A percentile compares a stretch with the other conserved stretches of the same genome.
Conservation (phyloP, 2,329 filamentous ascomycete genomes). For the Pseudocercospora eumusae region DNA sequence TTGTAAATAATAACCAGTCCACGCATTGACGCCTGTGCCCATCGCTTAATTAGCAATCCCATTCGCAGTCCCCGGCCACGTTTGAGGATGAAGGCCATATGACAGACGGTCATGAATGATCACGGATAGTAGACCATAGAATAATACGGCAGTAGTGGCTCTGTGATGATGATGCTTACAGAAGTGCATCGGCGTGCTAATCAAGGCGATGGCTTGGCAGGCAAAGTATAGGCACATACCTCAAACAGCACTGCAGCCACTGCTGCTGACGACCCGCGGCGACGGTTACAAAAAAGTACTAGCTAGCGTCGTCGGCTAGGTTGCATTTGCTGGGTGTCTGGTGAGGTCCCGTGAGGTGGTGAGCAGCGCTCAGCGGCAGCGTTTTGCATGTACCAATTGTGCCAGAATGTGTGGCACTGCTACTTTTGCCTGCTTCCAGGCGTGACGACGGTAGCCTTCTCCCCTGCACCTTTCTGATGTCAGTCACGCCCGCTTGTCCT, state of each 20-base stretch:
- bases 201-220: constrained; percentile 9
- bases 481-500: constrained; percentile 20
- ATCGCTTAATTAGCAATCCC: constrained; percentile 6
- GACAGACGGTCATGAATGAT: background rate
- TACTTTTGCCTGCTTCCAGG: constrained; percentile 20
- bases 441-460: constrained; percentile 15
- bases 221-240: constrained; percentile 12
- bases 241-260: constrained; percentile 3
- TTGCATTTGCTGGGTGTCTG: constrained; percentile 12
- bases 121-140: background rate
- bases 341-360: background rate
- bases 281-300: constrained; percentile 13
- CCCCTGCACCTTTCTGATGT: constrained; percentile 24
- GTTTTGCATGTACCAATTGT: constrained; percentile 8
- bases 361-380: constrained; percentile 6
- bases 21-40: constrained; percentile 14
- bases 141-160: background rate
- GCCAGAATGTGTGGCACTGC: constrained; percentile 15
- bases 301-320: constrained; percentile 19
- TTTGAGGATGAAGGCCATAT: constrained; percentile 7
- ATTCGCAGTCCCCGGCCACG: constrained; percentile 3
- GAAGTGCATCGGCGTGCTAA: background rate
- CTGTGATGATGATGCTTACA: background rate
- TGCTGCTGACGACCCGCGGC: constrained; percentile 12
- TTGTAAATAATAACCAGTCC: constrained; percentile 7